Evolutionary conservation across 805 yeast species (phyloP).

Genomic region (Zygosaccharomyces lentus): DNA sequence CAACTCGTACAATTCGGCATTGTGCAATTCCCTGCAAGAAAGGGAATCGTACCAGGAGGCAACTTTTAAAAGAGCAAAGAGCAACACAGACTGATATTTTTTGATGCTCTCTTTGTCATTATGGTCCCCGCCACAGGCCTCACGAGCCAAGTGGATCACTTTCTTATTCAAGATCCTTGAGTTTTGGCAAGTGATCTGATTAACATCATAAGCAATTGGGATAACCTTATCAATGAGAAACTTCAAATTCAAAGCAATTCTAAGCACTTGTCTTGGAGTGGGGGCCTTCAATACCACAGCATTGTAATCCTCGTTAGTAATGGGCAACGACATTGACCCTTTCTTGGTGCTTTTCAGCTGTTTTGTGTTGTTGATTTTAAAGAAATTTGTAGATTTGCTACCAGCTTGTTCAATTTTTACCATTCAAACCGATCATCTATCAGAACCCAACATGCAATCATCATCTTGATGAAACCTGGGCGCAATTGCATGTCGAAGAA

Average conservation of each 20-base stretch:
- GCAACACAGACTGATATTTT: slow-evolving; percentile 62
- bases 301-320: slow-evolving; percentile 8
- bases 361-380: not conserved
- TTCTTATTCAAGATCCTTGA: slow-evolving; percentile 55
- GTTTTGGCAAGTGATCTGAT: slow-evolving; percentile 49
- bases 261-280: slow-evolving; percentile 59
- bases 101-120: slow-evolving; percentile 48
- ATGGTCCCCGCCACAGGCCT: slow-evolving; percentile 79
- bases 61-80: slow-evolving; percentile 71
- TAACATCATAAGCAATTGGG: slow-evolving; percentile 56
- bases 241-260: slow-evolving; percentile 72
- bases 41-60: slow-evolving; percentile 71
- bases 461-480: not conserved
- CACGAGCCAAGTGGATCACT: slow-evolving; percentile 56
- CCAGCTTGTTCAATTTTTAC: not conserved
- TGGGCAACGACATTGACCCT: slow-evolving; percentile 5
- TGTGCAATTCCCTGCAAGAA: slow-evolving; percentile 56
- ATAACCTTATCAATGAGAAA: slow-evolving; percentile 64
- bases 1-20: slow-evolving; percentile 56
- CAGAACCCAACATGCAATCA: not conserved
- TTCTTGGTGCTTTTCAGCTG: not conserved
- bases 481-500: not conserved
- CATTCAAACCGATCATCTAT: not conserved
- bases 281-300: slow-evolving; percentile 36
- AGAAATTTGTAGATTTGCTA: not conserved